phyloP scores from a whole-genome alignment of 192 early-diverging fungal species.

The Backusella luteola region DNA sequence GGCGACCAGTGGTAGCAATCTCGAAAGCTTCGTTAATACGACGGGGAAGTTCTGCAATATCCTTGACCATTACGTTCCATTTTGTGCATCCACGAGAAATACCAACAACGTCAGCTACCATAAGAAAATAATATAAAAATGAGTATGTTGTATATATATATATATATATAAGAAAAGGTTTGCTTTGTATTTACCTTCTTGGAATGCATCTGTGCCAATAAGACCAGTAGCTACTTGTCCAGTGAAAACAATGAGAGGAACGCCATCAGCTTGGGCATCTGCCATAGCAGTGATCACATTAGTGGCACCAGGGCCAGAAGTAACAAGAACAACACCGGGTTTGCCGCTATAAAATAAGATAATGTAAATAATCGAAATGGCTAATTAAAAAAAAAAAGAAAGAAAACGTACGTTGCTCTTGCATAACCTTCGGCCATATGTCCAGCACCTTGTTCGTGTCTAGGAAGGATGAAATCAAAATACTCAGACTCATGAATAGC shows the following conservation, averaged over 20 bases:
- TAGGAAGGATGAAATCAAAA: conserved; percentile 95
- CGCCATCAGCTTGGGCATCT: conserved; percentile 93
- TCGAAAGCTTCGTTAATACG: conserved; percentile 99
- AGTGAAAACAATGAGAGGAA: conserved; percentile 92
- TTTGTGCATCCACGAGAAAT: conserved; percentile 97
- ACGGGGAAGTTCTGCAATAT: conserved; percentile 91
- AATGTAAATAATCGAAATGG: not conserved
- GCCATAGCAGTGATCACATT: conserved; percentile 98
- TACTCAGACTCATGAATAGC: conserved; percentile 95
- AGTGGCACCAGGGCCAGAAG: conserved; percentile 95
- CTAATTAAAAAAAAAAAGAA: not conserved
- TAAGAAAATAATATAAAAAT: not conserved
- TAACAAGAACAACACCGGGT: conserved; percentile 76
- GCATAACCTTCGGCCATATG: conserved; percentile 99
- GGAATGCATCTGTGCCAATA: conserved; percentile 96
- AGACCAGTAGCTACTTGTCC: conserved; percentile 92
- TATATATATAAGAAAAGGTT: too few relatives aligned
- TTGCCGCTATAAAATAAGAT: conserved; percentile 56
- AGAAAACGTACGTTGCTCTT: conserved; percentile 65
- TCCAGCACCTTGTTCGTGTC: conserved; percentile 98
- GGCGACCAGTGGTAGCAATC: conserved; percentile 93
- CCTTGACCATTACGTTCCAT: conserved; percentile 99
- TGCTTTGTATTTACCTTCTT: conserved; percentile 58
- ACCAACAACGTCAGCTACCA: conserved; percentile 85
- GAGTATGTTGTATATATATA: not conserved